These are phyloP conservation scores for Teratosphaeria destructans DNA, from an alignment of 2,329 filamentous ascomycete genomes.

Conservation along the genomic window DNA sequence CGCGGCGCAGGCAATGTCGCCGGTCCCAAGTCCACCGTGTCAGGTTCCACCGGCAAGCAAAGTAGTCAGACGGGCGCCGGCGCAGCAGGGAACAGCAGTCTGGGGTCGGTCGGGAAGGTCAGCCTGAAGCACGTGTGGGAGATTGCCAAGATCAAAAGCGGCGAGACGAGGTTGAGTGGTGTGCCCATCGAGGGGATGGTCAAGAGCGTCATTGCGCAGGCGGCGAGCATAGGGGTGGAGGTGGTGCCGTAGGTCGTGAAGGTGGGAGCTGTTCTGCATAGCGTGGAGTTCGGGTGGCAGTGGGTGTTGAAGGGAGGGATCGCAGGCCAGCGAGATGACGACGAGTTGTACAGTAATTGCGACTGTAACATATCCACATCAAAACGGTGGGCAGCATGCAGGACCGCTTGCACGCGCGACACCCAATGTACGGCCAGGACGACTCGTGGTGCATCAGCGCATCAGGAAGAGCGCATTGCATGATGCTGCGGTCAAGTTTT, in stretches of 20 bases:
- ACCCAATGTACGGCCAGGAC: neutral
- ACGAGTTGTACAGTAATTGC: neutral
- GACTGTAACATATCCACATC: neutral
- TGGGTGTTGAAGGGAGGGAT: neutral
- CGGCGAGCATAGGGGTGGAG: conserved; percentile 39
- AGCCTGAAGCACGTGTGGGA: conserved; percentile 95
- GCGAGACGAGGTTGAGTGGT: conserved; percentile 40
- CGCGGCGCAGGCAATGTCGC: conserved; percentile 54
- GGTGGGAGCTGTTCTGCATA: neutral
- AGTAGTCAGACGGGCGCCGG: conserved; percentile 10
- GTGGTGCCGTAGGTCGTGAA: conserved; percentile 32
- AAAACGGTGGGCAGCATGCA: neutral
- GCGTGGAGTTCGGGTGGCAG: conserved; percentile 3
- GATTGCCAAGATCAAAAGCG: conserved; percentile 88
- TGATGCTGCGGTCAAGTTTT: neutral
- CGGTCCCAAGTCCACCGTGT: conserved; percentile 31
- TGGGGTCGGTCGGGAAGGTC: conserved; percentile 71
- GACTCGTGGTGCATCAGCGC: neutral
- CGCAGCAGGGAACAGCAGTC: conserved; percentile 48
- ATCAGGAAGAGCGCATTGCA: neutral
- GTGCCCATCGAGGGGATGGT: conserved; percentile 77
- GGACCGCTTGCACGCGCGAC: neutral
- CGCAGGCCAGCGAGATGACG: neutral
- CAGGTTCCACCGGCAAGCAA: conserved; percentile 26
- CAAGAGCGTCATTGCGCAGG: conserved; percentile 56